Percentiles rank a stretch among this genome's conserved stretches.
Conservation (phyloP, 1,139 yeast species). For the Magnusiomyces magnusii region DNA sequence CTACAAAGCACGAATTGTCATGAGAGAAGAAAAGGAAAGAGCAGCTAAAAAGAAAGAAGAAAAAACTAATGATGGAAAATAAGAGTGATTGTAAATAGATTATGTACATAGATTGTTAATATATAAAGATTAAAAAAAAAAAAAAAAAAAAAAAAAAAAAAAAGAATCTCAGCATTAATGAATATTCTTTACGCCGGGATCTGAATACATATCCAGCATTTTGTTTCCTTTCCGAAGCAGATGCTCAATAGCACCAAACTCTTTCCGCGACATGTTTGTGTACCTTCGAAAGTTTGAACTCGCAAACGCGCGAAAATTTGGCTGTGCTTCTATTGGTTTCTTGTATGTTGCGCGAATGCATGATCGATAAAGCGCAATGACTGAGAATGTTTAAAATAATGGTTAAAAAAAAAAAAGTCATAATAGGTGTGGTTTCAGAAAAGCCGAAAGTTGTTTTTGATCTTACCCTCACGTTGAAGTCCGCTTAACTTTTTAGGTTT, state of each 20-base stretch:
- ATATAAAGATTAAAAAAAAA: too few species aligned
- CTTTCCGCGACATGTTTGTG: slow-evolving; percentile 57
- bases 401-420: too few species aligned
- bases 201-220: slow-evolving; percentile 62
- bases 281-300: slow-evolving; percentile 60
- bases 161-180: too few species aligned
- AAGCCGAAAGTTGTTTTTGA: too few species aligned
- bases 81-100: too few species aligned
- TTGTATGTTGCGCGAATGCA: slow-evolving; percentile 32
- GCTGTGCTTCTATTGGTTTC: slow-evolving; percentile 31
- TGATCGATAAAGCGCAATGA: slow-evolving; percentile 33
- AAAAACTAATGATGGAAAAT: too few species aligned
- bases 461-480: slow-evolving; percentile 16
- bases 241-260: slow-evolving; percentile 82
- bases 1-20: not conserved
- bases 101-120: too few species aligned
- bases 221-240: slow-evolving; percentile 68
- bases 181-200: slow-evolving; percentile 32
- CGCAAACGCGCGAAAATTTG: slow-evolving; percentile 32
- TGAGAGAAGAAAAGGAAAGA: slow-evolving; percentile 1
- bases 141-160: too few species aligned
- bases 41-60: not conserved
- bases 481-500: slow-evolving; percentile 14
- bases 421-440: too few species aligned
- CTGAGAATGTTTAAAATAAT: too few species aligned